A percentile compares a stretch with the other conserved stretches of the same genome.
Evolutionary conservation across 2,329 filamentous ascomycete species (phyloP).

Genomic region (Fusarium xylarioides): DNA sequence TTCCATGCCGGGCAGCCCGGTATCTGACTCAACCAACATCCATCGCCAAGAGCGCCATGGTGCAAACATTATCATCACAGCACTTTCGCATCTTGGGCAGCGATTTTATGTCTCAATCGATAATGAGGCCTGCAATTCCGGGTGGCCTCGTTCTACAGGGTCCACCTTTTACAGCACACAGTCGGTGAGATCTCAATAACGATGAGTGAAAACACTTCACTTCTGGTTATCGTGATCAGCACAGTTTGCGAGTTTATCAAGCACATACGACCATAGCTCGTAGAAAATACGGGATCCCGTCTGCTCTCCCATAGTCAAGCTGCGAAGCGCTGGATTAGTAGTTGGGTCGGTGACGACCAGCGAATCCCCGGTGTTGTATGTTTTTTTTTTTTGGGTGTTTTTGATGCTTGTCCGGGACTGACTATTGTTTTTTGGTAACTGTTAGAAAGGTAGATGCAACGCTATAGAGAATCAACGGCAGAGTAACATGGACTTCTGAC

Average conservation of each 20-base stretch:
- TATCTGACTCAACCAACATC: neutral
- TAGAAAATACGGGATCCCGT: constrained; percentile 15
- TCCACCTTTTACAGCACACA: neutral
- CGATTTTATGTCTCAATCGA: neutral
- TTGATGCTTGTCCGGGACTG: neutral
- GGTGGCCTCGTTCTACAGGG: neutral
- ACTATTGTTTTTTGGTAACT: neutral
- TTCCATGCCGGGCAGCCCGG: neutral
- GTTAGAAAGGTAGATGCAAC: neutral
- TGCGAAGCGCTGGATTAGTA: neutral
- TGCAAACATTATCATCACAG: neutral
- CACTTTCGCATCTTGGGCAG: neutral
- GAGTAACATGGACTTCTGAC: neutral
- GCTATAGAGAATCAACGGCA: neutral
- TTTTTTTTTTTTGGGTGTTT: neutral
- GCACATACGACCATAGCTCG: constrained; percentile 16
- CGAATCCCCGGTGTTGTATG: constrained; percentile 15
- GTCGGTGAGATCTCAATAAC: neutral
- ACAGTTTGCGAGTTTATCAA: neutral
- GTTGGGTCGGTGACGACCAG: constrained; percentile 4
- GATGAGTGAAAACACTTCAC: too few species aligned
- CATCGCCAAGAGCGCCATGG: neutral
- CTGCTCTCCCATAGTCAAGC: constrained; percentile 5
- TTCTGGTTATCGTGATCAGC: neutral
- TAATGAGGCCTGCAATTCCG: neutral